Conservation (phyloP, 2,329 filamentous ascomycete genomes). For the Dactylella cylindrospora region DNA sequence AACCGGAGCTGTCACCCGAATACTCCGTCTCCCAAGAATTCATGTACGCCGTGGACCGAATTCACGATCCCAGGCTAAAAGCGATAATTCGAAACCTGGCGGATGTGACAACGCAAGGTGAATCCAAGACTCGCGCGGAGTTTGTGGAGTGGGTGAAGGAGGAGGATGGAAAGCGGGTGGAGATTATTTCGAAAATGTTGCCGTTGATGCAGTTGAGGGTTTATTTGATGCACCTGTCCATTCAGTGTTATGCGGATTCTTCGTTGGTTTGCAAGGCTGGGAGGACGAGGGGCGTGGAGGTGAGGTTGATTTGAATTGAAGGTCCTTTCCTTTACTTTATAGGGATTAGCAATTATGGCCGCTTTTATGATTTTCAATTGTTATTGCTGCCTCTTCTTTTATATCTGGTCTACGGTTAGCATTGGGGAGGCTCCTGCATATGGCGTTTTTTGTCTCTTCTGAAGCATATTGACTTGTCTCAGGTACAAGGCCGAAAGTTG, state of each 20-base stretch:
- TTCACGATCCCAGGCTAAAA: not conserved
- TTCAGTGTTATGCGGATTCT: conserved; percentile 14
- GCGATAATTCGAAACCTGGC: not conserved
- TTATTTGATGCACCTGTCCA: conserved; percentile 18
- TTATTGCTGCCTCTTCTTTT: no score
- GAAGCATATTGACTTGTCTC: no score
- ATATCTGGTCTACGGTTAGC: no score
- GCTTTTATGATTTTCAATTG: no score
- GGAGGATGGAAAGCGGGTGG: not conserved
- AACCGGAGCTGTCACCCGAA: not conserved
- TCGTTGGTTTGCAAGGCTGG: conserved; percentile 14
- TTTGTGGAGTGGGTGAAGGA: conserved; percentile 4
- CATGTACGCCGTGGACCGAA: not conserved
- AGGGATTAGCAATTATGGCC: no score
- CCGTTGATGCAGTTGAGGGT: conserved; percentile 24
- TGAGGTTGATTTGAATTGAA: conserved; percentile 19
- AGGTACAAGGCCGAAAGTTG: no score
- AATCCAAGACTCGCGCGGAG: not conserved
- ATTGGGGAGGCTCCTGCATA: no score
- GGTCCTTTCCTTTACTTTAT: no score
- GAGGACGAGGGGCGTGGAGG: conserved; percentile 8
- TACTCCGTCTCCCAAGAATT: not conserved
- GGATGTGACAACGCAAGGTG: not conserved
- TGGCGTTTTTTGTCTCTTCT: no score
- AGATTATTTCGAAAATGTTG: not conserved